Conservation (phyloP, 768 basidiomycete genomes). For the Cantharellus cinnabarinus region DNA sequence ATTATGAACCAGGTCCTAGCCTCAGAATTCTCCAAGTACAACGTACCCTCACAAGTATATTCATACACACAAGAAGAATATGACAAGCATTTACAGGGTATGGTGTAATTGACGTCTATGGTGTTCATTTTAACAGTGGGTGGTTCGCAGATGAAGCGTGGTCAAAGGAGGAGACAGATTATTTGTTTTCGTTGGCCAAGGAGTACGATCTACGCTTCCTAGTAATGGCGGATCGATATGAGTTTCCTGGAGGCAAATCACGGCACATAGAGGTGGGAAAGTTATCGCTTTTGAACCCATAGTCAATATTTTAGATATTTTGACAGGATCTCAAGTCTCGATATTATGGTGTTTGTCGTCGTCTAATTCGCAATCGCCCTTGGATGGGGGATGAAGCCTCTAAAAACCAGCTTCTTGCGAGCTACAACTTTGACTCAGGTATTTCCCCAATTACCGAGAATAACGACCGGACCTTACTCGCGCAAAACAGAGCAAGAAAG, state of each 20-base stretch:
- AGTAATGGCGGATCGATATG: constrained; percentile 78
- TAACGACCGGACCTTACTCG: background rate
- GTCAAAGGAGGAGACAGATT: constrained; percentile 86
- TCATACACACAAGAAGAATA: constrained; percentile 81
- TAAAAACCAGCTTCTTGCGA: constrained; percentile 45
- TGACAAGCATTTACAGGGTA: constrained; percentile 55
- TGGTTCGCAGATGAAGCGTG: constrained; percentile 46
- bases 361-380: constrained; percentile 63
- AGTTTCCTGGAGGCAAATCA: constrained; percentile 32
- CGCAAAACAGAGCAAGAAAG: constrained; percentile 53
- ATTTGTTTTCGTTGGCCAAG: constrained; percentile 60
- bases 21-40: constrained; percentile 71
- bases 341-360: constrained; percentile 81
- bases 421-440: constrained; percentile 82
- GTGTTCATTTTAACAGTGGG: background rate
- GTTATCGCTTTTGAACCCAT: background rate
- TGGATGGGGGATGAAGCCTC: constrained; percentile 64
- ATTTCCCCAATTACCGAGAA: constrained; percentile 3
- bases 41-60: constrained; percentile 36
- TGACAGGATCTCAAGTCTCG: constrained; percentile 77
- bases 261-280: constrained; percentile 51
- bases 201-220: constrained; percentile 82
- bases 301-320: background rate
- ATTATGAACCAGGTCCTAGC: constrained; percentile 5
- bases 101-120: background rate